Evolutionary conservation across 768 basidiomycete genomes (phyloP).

Genomic region (Ramaria sp.): DNA sequence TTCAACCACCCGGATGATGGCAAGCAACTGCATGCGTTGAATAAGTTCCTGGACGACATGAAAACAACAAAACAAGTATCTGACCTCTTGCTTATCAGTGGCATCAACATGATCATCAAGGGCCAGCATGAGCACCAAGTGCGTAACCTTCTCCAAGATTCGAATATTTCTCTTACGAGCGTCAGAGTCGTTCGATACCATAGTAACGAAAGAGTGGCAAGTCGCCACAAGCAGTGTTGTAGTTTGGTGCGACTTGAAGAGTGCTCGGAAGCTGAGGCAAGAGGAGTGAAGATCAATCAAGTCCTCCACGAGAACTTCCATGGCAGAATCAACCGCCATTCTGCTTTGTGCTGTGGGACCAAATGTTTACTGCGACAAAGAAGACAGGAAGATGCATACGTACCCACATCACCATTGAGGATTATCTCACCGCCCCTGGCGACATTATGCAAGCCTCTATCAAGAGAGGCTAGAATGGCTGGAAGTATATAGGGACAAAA

Average conservation of each 20-base stretch:
- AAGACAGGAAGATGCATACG: slow-evolving; percentile 18
- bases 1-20: slow-evolving; percentile 2
- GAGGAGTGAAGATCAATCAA: slow-evolving; percentile 59
- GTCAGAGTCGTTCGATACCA: slow-evolving; percentile 25
- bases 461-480: slow-evolving; percentile 59
- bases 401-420: slow-evolving; percentile 19
- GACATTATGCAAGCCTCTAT: slow-evolving; percentile 37
- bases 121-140: slow-evolving; percentile 59
- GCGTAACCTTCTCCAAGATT: slow-evolving; percentile 59
- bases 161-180: slow-evolving; percentile 38
- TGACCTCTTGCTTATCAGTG: slow-evolving; percentile 65
- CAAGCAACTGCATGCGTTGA: slow-evolving; percentile 3
- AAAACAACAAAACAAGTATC: slow-evolving; percentile 9
- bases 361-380: too few species aligned
- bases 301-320: slow-evolving; percentile 57
- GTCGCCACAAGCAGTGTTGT: slow-evolving; percentile 59
- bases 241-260: slow-evolving; percentile 63
- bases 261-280: slow-evolving; percentile 53
- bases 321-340: slow-evolving; percentile 24
- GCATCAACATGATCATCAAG: slow-evolving; percentile 51
- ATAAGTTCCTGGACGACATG: background rate
- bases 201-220: slow-evolving; percentile 43
- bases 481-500: slow-evolving; percentile 62
- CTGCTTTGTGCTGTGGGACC: background rate
- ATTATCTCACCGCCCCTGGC: background rate